Conservation (phyloP, 75 land plant genomes). For the Azolla pinnata region DNA sequence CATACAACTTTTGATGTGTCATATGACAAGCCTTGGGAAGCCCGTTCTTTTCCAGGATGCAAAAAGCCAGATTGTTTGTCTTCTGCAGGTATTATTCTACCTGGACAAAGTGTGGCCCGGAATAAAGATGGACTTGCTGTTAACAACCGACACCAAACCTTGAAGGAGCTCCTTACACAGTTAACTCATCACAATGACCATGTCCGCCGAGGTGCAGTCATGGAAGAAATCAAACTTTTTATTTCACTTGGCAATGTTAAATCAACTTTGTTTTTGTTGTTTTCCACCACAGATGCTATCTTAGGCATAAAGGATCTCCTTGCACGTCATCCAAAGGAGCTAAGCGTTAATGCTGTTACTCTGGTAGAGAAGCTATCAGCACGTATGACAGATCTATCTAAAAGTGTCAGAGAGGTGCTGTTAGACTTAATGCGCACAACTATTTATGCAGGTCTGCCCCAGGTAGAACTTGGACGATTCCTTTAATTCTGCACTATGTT, state of each 20-base stretch:
- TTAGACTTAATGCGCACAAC: constrained; percentile 53
- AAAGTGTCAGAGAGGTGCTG: constrained; percentile 59
- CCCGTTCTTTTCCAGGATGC: no score
- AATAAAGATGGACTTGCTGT: constrained; percentile 75
- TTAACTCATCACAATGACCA: constrained; percentile 77
- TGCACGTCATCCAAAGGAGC: constrained; percentile 51
- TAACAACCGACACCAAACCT: constrained; percentile 72
- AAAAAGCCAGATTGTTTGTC: no score
- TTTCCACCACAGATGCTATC: constrained; percentile 66
- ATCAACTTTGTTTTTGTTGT: constrained; percentile 4
- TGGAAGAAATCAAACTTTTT: not conserved
- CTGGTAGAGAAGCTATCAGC: constrained; percentile 67
- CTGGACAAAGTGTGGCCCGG: constrained; percentile 69
- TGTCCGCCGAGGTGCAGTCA: constrained; percentile 84
- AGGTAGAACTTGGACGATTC: constrained; percentile 30
- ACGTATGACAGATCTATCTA: constrained; percentile 70
- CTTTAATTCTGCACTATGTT: not conserved
- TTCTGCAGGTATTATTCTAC: constrained; percentile 62
- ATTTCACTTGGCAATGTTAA: not conserved
- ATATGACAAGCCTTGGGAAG: no score
- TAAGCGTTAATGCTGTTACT: constrained; percentile 45
- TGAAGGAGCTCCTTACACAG: constrained; percentile 90
- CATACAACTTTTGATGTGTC: no score
- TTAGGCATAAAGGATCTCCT: constrained; percentile 68
- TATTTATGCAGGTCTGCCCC: constrained; percentile 46